Evolutionary conservation across 345 rosid genomes (phyloP), one percentile per base, ranked within the genome.

Genomic region (Populus davidiana): DNA sequence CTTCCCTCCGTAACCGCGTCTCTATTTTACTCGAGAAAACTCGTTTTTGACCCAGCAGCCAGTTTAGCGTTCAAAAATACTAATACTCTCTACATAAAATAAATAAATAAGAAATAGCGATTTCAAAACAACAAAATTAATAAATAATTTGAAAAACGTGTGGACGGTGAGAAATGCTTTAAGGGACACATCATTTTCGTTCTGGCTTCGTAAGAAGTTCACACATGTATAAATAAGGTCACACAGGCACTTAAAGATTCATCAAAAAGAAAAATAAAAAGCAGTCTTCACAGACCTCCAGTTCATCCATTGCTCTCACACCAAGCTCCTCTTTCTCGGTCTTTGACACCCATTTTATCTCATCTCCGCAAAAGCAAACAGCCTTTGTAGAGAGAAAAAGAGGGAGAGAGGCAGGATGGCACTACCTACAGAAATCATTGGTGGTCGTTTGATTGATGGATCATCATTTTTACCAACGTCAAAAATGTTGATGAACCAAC

Each of bases 71-170:
- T 10, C 18, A 29, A 31, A 31, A 23, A 38, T 36, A 12, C 5
- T 10, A 59, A 0, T 59, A 23, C 29, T 10, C n/a, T 59, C 49
- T 6, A n/a, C 54, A 6, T 64, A 49, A 4, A 33, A 29, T 5
- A 50, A 76, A 39, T 1, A 8, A 25, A 23, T 6, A 31, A 35
- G 21, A 38, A 23, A 38, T 25, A 1, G 31, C 6, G 0, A 31
- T 0, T 0, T 18, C 21, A 44, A 52, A 5, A 54, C n/a, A 5
- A 70, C 49, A 62, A 8, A 33, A 18, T 23, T 5, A 43, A 23
- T 5, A 43, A 23, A 59, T n/a, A 83, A 77, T 78, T 76, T 71
- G 71, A 81, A 87, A 91, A 91, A 94, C 95, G 98, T 92, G 98
- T 90, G 92, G 94, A 79, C 92, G 89, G 88, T 78, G 86, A 20